phyloP scores from a whole-genome alignment of 139 green algal genomes.

The Chlamydomonas eustigma region DNA sequence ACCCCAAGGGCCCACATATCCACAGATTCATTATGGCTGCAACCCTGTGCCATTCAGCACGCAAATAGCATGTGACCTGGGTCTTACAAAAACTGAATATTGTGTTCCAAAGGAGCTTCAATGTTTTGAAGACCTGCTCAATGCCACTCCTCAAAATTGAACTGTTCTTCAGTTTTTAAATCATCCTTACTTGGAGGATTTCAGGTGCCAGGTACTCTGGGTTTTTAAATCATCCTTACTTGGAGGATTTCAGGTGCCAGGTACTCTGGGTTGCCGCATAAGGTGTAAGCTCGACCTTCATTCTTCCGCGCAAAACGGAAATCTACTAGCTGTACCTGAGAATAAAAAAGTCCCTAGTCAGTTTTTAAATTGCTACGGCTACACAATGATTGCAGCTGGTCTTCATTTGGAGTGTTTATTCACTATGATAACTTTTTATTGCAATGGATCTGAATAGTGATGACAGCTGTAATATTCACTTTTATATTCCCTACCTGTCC shows the following conservation, averaged over 20 bases:
- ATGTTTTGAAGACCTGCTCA: too few relatives aligned
- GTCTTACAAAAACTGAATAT: too few relatives aligned
- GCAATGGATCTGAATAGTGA: too few relatives aligned
- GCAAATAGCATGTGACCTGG: not conserved
- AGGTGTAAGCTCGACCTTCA: conserved; percentile 61
- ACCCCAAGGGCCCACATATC: conserved; percentile 73
- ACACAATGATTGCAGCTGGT: too few relatives aligned
- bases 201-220: conserved; percentile 41
- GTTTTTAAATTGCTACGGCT: too few relatives aligned
- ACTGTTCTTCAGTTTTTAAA: conserved; percentile 41
- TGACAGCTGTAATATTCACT: too few relatives aligned
- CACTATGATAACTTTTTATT: too few relatives aligned
- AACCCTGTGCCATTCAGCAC: not conserved
- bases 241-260: conserved; percentile 21
- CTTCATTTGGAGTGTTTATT: too few relatives aligned
- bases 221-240: too few relatives aligned
- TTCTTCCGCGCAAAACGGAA: conserved; percentile 55
- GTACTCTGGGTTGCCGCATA: conserved; percentile 70
- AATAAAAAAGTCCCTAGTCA: too few relatives aligned
- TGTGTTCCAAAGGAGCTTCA: too few relatives aligned
- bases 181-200: conserved; percentile 1
- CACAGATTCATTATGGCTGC: conserved; percentile 24
- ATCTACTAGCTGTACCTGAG: conserved; percentile 37
- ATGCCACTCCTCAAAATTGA: conserved; percentile 52
- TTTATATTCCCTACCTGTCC: conserved; percentile 40